Conservation (phyloP, 768 basidiomycete species). For the Tephrocybe sp. region DNA sequence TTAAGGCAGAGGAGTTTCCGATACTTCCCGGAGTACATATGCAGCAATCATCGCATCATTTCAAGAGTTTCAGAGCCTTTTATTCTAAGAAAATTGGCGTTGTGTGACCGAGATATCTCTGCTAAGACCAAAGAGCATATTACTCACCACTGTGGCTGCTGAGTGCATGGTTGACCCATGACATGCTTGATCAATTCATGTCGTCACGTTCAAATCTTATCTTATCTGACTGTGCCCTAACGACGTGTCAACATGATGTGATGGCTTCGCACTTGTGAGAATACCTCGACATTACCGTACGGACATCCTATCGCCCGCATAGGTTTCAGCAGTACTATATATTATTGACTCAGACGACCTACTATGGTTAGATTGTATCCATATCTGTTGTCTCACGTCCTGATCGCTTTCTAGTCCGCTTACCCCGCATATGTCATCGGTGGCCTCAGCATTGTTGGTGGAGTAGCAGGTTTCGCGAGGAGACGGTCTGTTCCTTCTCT, state of each 20-base stretch:
- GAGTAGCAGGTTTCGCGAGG: constrained; percentile 66
- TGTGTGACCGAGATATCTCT: too few relatives aligned
- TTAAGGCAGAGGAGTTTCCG: background rate
- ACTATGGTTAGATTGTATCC: background rate
- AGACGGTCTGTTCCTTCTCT: constrained; percentile 80
- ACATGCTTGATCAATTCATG: background rate
- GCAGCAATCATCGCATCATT: constrained; percentile 1
- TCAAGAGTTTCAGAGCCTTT: background rate
- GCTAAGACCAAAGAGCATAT: too few relatives aligned
- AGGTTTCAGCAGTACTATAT: background rate
- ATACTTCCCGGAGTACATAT: constrained; percentile 5
- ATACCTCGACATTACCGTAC: background rate
- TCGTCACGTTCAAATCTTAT: constrained; percentile 10
- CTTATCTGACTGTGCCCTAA: background rate
- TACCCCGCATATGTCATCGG: constrained; percentile 81
- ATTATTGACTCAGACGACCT: background rate
- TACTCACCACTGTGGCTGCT: too few relatives aligned
- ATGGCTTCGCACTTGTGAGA: background rate
- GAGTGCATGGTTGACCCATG: too few relatives aligned
- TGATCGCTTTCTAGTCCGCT: constrained; percentile 52
- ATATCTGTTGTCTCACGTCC: background rate
- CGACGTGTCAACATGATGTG: constrained; percentile 4
- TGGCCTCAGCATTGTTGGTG: constrained; percentile 72
- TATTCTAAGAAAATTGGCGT: too few relatives aligned
- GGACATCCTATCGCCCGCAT: background rate